Conservation (phyloP, 805 yeast genomes). For the Kodamaea fukazawae region DNA sequence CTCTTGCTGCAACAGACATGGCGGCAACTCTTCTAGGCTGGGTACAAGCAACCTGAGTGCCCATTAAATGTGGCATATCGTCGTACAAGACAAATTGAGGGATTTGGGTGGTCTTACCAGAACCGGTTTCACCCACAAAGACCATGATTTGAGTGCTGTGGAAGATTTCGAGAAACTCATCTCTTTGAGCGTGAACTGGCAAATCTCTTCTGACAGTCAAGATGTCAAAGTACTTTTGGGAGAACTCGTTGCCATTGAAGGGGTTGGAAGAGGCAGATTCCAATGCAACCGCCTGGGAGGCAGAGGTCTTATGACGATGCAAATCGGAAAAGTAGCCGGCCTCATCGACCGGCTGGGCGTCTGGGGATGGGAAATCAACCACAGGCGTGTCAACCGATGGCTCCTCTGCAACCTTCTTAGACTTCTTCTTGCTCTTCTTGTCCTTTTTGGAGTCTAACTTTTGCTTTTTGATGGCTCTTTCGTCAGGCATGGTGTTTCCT, state of each 20-base stretch:
- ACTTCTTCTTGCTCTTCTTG: constrained; percentile 52
- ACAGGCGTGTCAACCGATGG: neutral
- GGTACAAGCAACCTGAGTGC: constrained; percentile 91
- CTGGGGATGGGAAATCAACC: constrained; percentile 45
- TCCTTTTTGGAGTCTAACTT: constrained; percentile 40
- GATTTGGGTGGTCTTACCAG: constrained; percentile 97
- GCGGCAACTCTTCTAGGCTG: constrained; percentile 99
- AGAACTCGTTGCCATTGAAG: constrained; percentile 66
- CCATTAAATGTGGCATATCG: constrained; percentile 84
- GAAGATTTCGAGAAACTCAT: constrained; percentile 79
- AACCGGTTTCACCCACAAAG: constrained; percentile 98
- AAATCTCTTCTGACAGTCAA: constrained; percentile 75
- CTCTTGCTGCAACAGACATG: constrained; percentile 96
- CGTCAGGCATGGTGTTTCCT: constrained; percentile 17
- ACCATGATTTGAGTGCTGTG: constrained; percentile 93
- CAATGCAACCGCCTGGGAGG: constrained; percentile 55
- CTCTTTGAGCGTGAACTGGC: constrained; percentile 93
- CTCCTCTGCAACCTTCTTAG: neutral
- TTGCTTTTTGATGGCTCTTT: constrained; percentile 49
- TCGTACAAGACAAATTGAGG: constrained; percentile 94
- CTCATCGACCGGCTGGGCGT: constrained; percentile 1
- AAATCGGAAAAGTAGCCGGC: constrained; percentile 20
- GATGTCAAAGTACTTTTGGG: constrained; percentile 72
- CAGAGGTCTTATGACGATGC: constrained; percentile 62
- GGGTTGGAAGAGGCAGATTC: constrained; percentile 68